Evolutionary conservation across 129 eudicot genomes (phyloP), one percentile per base, ranked within the genome.

Genomic region (Chrysanthemum makinoi): DNA sequence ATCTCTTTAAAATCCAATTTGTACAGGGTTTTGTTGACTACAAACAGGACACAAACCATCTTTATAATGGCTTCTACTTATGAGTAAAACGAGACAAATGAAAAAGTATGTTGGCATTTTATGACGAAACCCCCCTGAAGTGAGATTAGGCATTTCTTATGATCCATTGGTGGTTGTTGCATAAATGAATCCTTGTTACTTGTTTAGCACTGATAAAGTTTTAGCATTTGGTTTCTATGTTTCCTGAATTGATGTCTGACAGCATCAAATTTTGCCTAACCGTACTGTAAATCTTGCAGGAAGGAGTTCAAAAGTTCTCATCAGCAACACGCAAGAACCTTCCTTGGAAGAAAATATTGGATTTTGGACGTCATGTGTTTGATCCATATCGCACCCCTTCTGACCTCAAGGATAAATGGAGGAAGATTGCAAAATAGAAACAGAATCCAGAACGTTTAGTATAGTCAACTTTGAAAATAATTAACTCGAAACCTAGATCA

Each of bases 331-430:
- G 68, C 66, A 81, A 84, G 51, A 90, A 87, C 50, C 46, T 87
- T 33, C 91, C 95, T 2, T 90, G 97, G 97, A 86, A 74, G 83
- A 83, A 85, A 80, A 80, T 90, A 14, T 73, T 90, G 86, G 91
- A 87, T 19, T 80, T 78, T 66, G 94, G 96, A 66, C 78, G 80
- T 50, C 81, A 77, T 72, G 85, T 85, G 12, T 90, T 90, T 76
- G 74, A 85, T 70, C 48, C 69, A 10, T 68, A 86, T 5, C 89
- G 97, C 20, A 79, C 82, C 22, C 91, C 97, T 65, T 52, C 49
- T 26, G 95, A 90, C 73, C 87, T 90, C 59, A 90, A 87, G 79
- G 95, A 87, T 68, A 90, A 87, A 72, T 90, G 97, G 97, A 87
- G 79, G 76, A 84, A 81, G 16, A 76, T 78, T 19, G 53, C 77